A percentile compares a stretch with the other conserved stretches of the same genome.
Conservation (phyloP, 768 basidiomycete species). For the Lactarius pseudohatsudake region DNA sequence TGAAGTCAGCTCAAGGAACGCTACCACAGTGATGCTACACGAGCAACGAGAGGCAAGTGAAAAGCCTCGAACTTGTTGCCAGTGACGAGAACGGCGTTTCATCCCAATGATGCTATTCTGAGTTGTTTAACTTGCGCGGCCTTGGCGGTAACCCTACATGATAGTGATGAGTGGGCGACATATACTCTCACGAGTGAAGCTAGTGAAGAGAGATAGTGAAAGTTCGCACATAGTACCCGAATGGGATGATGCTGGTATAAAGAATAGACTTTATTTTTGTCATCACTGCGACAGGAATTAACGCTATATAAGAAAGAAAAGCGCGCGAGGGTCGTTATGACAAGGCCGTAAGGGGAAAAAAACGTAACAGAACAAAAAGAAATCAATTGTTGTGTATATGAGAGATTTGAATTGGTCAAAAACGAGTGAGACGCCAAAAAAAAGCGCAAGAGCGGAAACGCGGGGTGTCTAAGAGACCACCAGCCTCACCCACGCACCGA, state of each 20-base stretch:
- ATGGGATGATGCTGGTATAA: not conserved
- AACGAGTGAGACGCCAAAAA: not conserved
- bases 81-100: too few species aligned
- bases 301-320: conserved; percentile 10
- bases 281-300: conserved; percentile 10
- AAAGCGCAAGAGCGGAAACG: not conserved
- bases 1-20: not conserved
- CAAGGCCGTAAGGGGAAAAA: not conserved
- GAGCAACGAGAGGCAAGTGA: not conserved
- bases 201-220: not conserved
- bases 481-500: conserved; percentile 9
- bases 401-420: not conserved
- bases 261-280: conserved; percentile 20
- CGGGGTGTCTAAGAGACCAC: not conserved
- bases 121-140: too few species aligned
- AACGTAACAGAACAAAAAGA: not conserved
- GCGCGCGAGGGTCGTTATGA: conserved; percentile 12
- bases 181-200: not conserved
- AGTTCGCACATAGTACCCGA: too few species aligned
- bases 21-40: not conserved
- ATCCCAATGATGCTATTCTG: too few species aligned
- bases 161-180: conserved; percentile 38
- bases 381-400: not conserved
- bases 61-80: too few species aligned
- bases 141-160: too few species aligned